phyloP scores from a whole-genome alignment of 2,329 filamentous ascomycete genomes.

The Ophiocordyceps camponoti-leonardi region DNA sequence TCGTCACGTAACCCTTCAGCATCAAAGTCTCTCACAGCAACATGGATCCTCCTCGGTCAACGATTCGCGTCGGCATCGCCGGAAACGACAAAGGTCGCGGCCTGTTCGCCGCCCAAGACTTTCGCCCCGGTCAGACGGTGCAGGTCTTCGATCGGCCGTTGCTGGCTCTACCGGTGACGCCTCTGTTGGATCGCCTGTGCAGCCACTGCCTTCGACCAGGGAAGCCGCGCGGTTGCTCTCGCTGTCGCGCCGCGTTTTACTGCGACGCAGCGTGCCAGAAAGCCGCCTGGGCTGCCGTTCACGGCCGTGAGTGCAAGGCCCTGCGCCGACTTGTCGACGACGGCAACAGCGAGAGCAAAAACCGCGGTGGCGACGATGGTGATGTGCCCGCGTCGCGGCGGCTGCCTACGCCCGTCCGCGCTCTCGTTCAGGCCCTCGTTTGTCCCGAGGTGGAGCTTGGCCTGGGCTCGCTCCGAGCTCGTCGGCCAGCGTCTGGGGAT shows the following conservation, averaged over 20 bases:
- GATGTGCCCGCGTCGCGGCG: conserved; percentile 4
- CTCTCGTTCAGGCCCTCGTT: conserved; percentile 32
- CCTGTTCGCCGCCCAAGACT: conserved; percentile 23
- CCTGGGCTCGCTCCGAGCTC: conserved; percentile 25
- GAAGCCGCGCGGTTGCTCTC: conserved; percentile 25
- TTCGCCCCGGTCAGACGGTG: conserved; percentile 27
- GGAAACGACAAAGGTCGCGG: conserved; percentile 23
- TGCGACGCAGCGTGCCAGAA: conserved; percentile 36
- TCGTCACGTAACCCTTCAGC: background rate
- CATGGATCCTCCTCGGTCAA: conserved; percentile 1
- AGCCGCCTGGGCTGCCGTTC: conserved; percentile 32
- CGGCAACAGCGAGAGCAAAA: conserved; percentile 4
- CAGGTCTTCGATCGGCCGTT: conserved; percentile 21
- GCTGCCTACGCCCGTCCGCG: conserved; percentile 37
- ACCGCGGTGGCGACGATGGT: conserved; percentile 5
- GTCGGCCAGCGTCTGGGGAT: conserved; percentile 21
- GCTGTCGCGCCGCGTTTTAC: conserved; percentile 36
- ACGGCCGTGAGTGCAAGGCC: conserved; percentile 37
- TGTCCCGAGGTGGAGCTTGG: conserved; percentile 15
- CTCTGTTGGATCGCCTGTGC: conserved; percentile 25
- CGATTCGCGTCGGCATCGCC: conserved; percentile 11
- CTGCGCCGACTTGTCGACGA: conserved; percentile 6
- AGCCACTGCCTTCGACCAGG: conserved; percentile 26
- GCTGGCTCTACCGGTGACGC: conserved; percentile 28
- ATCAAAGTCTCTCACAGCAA: background rate